phyloP scores from a whole-genome alignment of 257 asterid species.

The Solanum pennellii region DNA sequence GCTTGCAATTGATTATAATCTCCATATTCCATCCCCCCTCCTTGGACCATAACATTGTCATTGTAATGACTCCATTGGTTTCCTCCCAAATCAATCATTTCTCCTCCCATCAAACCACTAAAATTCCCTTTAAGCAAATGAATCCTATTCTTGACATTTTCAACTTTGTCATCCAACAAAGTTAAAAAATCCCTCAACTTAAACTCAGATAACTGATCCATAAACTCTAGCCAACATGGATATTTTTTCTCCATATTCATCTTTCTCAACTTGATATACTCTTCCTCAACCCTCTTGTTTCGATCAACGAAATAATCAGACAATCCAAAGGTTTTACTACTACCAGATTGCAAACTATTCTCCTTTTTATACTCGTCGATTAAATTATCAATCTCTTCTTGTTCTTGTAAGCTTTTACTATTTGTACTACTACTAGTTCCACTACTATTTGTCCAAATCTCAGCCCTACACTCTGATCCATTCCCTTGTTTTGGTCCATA shows the following conservation, averaged over 20 bases:
- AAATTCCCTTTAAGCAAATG: background rate
- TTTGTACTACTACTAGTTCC: background rate
- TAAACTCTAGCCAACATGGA: constrained; percentile 16
- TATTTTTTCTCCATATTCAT: constrained; percentile 35
- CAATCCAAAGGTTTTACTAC: constrained; percentile 22
- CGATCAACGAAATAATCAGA: constrained; percentile 33
- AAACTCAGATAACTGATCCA: constrained; percentile 9
- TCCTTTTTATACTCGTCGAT: constrained; percentile 28
- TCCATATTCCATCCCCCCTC: background rate
- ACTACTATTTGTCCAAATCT: constrained; percentile 40
- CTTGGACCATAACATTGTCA: background rate
- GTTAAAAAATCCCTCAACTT: constrained; percentile 23
- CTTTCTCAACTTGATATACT: constrained; percentile 23
- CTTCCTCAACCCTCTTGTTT: constrained; percentile 37
- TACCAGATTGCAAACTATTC: constrained; percentile 23
- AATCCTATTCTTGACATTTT: background rate
- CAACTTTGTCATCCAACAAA: constrained; percentile 8
- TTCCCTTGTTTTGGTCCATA: constrained; percentile 30
- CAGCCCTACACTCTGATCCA: constrained; percentile 8
- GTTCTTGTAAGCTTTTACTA: background rate
- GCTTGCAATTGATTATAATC: background rate
- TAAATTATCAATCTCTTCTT: constrained; percentile 22
- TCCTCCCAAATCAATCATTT: background rate
- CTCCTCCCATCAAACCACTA: background rate
- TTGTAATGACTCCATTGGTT: background rate